Evolutionary conservation across 2,329 filamentous ascomycete genomes (phyloP).

Genomic region (Colletotrichum tofieldiae): DNA sequence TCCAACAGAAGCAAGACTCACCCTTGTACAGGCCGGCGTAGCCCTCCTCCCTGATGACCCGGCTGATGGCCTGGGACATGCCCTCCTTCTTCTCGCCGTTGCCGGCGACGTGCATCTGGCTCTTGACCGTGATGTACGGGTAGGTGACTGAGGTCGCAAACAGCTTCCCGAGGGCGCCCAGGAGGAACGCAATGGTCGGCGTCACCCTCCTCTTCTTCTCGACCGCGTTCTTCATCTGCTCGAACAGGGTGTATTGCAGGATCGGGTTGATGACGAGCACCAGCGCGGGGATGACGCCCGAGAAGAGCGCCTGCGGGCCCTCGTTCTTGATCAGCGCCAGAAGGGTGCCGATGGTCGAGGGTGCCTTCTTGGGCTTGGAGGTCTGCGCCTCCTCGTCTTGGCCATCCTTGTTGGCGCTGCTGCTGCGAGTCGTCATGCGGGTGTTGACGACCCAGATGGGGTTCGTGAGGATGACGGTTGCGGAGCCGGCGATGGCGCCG

Average conservation of each 20-base stretch:
- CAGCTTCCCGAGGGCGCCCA: constrained; percentile 94
- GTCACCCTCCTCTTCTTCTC: constrained; percentile 84
- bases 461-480: constrained; percentile 96
- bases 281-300: constrained; percentile 92
- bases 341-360: constrained; percentile 86
- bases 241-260: constrained; percentile 97
- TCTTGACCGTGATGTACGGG: constrained; percentile 99
- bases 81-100: constrained; percentile 84
- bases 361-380: constrained; percentile 65
- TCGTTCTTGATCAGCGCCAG: constrained; percentile 86
- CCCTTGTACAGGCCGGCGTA: constrained; percentile 94
- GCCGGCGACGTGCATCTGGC: constrained; percentile 92
- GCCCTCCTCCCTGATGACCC: constrained; percentile 91
- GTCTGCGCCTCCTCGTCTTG: constrained; percentile 59
- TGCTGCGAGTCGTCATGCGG: constrained; percentile 92
- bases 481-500: constrained; percentile 92
- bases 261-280: constrained; percentile 98
- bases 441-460: constrained; percentile 99
- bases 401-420: constrained; percentile 53
- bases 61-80: constrained; percentile 82
- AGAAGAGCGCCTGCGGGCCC: constrained; percentile 87
- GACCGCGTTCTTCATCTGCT: constrained; percentile 94
- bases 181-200: constrained; percentile 88
- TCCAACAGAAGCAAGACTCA: background rate
- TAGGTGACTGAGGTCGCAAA: constrained; percentile 96